These are phyloP conservation scores for Ophiostoma pallidulum DNA, from an alignment of 2,329 filamentous ascomycete genomes.

Conservation along the genomic window DNA sequence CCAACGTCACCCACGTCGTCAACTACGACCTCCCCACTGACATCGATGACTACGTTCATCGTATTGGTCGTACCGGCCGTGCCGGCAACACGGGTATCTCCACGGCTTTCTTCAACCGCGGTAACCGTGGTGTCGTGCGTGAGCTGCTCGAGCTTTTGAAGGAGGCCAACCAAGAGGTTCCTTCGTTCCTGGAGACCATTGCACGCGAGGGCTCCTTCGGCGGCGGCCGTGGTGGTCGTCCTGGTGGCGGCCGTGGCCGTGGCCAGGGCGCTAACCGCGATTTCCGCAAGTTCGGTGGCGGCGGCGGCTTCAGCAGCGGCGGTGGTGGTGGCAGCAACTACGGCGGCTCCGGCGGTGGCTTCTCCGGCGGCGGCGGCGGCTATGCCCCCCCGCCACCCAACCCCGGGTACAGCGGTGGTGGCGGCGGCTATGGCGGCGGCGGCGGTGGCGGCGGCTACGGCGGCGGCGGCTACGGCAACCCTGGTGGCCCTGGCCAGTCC, in stretches of 20 bases:
- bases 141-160: conserved; percentile 96
- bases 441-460: conserved; percentile 36
- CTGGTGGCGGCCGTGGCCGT: conserved; percentile 64
- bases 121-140: conserved; percentile 94
- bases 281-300: conserved; percentile 70
- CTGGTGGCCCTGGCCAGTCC: conserved; percentile 52
- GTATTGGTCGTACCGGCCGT: conserved; percentile 99
- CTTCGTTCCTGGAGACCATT: conserved; percentile 90
- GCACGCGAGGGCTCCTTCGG: conserved; percentile 87
- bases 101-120: conserved; percentile 99
- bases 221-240: conserved; percentile 50
- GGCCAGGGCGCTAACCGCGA: conserved; percentile 69
- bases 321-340: conserved; percentile 38
- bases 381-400: conserved; percentile 26
- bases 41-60: conserved; percentile 96
- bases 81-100: conserved; percentile 97
- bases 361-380: conserved; percentile 30
- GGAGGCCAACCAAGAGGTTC: conserved; percentile 96
- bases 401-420: conserved; percentile 30
- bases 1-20: conserved; percentile 93
- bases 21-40: conserved; percentile 92
- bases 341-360: conserved; percentile 32
- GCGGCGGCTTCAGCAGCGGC: conserved; percentile 39
- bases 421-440: conserved; percentile 56
- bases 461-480: conserved; percentile 52